A percentile compares a stretch with the other conserved stretches of the same genome.
Conservation (phyloP, 192 early-diverging fungal species). For the Chytriomyces confervae region DNA sequence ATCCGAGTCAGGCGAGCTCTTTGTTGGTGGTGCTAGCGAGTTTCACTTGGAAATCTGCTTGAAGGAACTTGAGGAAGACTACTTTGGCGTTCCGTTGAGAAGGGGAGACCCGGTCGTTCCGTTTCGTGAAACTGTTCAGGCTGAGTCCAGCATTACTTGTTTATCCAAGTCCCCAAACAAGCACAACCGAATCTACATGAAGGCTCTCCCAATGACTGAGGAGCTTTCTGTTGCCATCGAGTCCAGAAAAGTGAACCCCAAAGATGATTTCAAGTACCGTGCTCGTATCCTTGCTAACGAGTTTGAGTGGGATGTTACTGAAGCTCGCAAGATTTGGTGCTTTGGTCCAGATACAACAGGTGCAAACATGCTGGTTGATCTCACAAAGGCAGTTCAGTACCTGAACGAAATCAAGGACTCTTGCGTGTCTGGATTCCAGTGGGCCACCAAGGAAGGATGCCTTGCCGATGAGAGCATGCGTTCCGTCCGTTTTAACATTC, state of each 20-base stretch:
- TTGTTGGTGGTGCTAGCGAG: slow-evolving; percentile 99
- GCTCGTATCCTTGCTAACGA: slow-evolving; percentile 88
- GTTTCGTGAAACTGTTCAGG: slow-evolving; percentile 92
- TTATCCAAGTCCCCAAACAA: slow-evolving; percentile 99
- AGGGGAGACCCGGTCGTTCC: slow-evolving; percentile 92
- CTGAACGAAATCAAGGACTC: slow-evolving; percentile 99
- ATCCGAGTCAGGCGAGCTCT: slow-evolving; percentile 93
- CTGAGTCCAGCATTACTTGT: slow-evolving; percentile 77
- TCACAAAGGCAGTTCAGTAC: slow-evolving; percentile 97
- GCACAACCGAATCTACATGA: slow-evolving; percentile 99
- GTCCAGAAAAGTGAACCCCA: slow-evolving; percentile 80
- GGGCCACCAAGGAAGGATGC: slow-evolving; percentile 89
- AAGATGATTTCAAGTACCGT: slow-evolving; percentile 94
- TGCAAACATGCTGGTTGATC: slow-evolving; percentile 89
- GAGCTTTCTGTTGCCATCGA: slow-evolving; percentile 83
- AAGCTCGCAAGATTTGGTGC: slow-evolving; percentile 99
- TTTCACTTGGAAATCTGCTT: slow-evolving; percentile 99
- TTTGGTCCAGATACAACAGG: slow-evolving; percentile 89
- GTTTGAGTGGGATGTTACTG: slow-evolving; percentile 93
- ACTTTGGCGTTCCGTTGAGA: slow-evolving; percentile 92
- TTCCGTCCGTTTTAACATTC: slow-evolving; percentile 94
- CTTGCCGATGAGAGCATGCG: slow-evolving; percentile 95
- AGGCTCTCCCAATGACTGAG: slow-evolving; percentile 82
- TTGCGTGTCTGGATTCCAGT: slow-evolving; percentile 90
- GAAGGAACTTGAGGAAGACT: slow-evolving; percentile 98